Conservation (phyloP, 495 filamentous ascomycete species). For the Parachaetomium inaequale region DNA sequence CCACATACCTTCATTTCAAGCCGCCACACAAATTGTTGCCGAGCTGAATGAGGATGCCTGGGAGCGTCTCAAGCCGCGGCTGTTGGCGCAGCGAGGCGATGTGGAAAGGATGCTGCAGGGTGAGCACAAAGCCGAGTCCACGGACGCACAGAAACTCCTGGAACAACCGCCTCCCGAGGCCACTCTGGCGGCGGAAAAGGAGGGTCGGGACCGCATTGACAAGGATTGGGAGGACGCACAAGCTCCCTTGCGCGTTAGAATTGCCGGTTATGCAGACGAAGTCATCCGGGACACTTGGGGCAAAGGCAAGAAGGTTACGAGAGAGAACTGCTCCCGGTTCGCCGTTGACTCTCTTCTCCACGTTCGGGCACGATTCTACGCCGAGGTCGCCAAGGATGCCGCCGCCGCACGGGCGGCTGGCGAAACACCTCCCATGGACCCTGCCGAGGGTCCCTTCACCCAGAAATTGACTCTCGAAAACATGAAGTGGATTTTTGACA, state of each 20-base stretch:
- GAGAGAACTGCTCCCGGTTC: conserved; percentile 59
- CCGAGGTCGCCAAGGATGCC: conserved; percentile 51
- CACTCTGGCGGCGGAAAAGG: conserved; percentile 41
- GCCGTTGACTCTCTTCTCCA: conserved; percentile 62
- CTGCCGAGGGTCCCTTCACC: conserved; percentile 51
- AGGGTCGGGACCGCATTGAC: conserved; percentile 58
- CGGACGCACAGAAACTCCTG: conserved; percentile 39
- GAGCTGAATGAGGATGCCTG: conserved; percentile 63
- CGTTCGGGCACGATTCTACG: conserved; percentile 60
- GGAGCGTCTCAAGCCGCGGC: conserved; percentile 60
- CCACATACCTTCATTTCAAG: conserved; percentile 66
- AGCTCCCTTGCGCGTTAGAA: conserved; percentile 54
- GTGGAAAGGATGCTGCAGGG: conserved; percentile 53
- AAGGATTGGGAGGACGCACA: conserved; percentile 67
- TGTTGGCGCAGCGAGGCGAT: conserved; percentile 58
- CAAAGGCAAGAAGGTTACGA: conserved; percentile 52
- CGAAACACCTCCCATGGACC: conserved; percentile 38
- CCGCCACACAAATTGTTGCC: conserved; percentile 61
- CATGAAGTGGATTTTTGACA: conserved; percentile 81
- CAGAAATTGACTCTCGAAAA: conserved; percentile 68
- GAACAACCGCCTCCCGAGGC: conserved; percentile 25
- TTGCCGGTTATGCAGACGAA: conserved; percentile 61
- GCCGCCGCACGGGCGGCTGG: conserved; percentile 43
- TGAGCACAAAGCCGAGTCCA: conserved; percentile 39
- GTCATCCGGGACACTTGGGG: conserved; percentile 58